Base-by-base conservation (phyloP, 495 filamentous ascomycete genomes). In the Beverwykella pulmonaria region DNA sequence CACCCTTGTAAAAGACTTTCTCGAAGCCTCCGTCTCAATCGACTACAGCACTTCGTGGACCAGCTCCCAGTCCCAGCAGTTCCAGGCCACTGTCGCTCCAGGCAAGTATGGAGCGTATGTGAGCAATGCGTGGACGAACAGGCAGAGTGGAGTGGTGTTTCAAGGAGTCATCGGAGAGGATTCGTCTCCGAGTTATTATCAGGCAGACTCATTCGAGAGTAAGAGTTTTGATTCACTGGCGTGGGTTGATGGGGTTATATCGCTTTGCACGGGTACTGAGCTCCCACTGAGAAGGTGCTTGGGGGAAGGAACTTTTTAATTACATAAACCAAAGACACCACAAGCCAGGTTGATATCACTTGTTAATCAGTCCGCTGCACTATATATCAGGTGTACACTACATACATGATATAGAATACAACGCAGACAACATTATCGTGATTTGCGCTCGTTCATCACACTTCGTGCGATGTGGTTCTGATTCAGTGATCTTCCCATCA, bases 101-200 rank as follows among this genome's bases (percentile, higher is more conserved):
- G 56, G 56, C 8, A 59, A 59, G 39, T 59, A 47, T 29, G 56
- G 56, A 5, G 56, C 56, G 2, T 59, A 46, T 30, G 56, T 59
- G 5, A 59, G 56, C 41, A 59, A 59, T 48, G 32, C 56, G 36
- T 49, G 41, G 56, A 59, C 56, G 23, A 47, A 49, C 10, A 15
- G 56, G 12, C 32, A 47, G 15, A 59, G 56, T 47, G 56, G 56
- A 39, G 27, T 27, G 25, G 56, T 59, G 19, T 59, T 59, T 29
- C 17, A 59, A 25, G 56, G 56, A 1, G 39, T 47, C 2, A 59
- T 59, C 48, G 56, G 56, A 5, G 36, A 27, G 56, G 56, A 59
- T n/a, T 29, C 32, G 5, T 15, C 8, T 7, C 29, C 44, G 2
- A 48, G 19, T 1, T 27, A 25, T 17, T 59, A 59, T 59, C 56